These are phyloP conservation scores for Heracleum sosnowskyi DNA, from an alignment of 129 eudicot genomes.

Conservation along the genomic window DNA sequence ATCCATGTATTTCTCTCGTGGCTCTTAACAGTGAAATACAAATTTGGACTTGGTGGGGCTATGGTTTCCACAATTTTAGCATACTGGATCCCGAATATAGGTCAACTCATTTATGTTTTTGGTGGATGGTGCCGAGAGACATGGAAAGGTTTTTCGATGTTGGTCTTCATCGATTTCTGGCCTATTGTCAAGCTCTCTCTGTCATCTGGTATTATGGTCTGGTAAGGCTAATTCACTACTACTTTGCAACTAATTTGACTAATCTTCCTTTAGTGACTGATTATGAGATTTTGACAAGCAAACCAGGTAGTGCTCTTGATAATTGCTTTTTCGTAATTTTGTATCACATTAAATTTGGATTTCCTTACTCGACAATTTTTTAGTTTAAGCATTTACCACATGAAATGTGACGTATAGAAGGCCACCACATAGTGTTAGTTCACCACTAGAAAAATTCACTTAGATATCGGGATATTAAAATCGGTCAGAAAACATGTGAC, in stretches of 20 bases:
- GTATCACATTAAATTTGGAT: neutral
- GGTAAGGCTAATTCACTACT: slow-evolving; percentile 14
- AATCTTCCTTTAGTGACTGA: neutral
- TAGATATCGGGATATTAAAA: neutral
- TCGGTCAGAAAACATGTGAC: no score
- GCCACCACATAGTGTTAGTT: neutral
- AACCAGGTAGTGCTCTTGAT: neutral
- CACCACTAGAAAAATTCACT: neutral
- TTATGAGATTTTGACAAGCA: neutral
- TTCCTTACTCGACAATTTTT: neutral
- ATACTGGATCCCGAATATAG: slow-evolving; percentile 39
- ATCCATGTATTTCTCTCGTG: slow-evolving; percentile 37
- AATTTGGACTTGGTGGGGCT: slow-evolving; percentile 37
- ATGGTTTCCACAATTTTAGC: slow-evolving; percentile 36
- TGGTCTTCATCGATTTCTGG: slow-evolving; percentile 44
- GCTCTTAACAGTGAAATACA: slow-evolving; percentile 29
- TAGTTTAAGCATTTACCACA: neutral
- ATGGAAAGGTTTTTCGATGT: slow-evolving; percentile 40
- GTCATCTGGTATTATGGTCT: slow-evolving; percentile 55
- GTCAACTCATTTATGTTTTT: slow-evolving; percentile 28
- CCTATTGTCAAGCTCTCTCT: slow-evolving; percentile 41
- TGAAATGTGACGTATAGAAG: neutral
- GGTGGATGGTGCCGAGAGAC: slow-evolving; percentile 47
- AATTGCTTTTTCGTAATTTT: neutral
- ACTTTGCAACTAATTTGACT: neutral